These are phyloP conservation scores for Vaccinium corymbosum DNA, from an alignment of 148 eudicot genomes.

Conservation along the genomic window DNA sequence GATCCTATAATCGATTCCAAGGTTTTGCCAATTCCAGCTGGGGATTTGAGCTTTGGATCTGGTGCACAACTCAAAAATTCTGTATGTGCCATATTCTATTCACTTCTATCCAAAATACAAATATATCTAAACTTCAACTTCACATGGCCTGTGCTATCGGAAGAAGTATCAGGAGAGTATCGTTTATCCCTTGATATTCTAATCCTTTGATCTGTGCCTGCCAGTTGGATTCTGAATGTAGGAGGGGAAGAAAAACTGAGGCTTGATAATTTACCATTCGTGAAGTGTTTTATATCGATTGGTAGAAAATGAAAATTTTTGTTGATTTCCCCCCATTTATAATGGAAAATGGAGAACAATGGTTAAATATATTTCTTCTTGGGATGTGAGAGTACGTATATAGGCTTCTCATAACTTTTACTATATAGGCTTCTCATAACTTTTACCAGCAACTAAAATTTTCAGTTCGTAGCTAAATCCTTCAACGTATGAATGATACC, in stretches of 20 bases:
- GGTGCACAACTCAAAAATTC: slow-evolving; percentile 95
- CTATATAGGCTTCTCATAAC: background rate
- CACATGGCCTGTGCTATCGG: background rate
- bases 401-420: background rate
- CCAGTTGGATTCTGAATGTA: background rate
- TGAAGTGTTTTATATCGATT: background rate
- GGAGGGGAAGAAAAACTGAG: background rate
- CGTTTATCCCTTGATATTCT: background rate
- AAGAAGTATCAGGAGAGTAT: too few relatives aligned
- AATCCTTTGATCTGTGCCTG: background rate
- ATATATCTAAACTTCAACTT: background rate
- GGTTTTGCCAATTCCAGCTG: slow-evolving; percentile 91
- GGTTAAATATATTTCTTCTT: background rate
- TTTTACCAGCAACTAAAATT: background rate
- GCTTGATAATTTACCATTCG: background rate
- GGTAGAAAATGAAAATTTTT: background rate
- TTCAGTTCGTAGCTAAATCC: background rate
- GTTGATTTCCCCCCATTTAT: background rate
- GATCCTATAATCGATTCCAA: slow-evolving; percentile 84
- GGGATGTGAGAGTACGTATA: background rate
- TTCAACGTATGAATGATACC: background rate
- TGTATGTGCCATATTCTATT: slow-evolving; percentile 40
- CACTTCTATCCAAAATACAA: background rate
- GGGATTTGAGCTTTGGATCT: slow-evolving; percentile 91
- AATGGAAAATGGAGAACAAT: background rate